Evolutionary conservation across 495 filamentous ascomycete genomes (phyloP), one percentile per base, ranked within the genome.

Genomic region (Staphylotrichum longicolle): DNA sequence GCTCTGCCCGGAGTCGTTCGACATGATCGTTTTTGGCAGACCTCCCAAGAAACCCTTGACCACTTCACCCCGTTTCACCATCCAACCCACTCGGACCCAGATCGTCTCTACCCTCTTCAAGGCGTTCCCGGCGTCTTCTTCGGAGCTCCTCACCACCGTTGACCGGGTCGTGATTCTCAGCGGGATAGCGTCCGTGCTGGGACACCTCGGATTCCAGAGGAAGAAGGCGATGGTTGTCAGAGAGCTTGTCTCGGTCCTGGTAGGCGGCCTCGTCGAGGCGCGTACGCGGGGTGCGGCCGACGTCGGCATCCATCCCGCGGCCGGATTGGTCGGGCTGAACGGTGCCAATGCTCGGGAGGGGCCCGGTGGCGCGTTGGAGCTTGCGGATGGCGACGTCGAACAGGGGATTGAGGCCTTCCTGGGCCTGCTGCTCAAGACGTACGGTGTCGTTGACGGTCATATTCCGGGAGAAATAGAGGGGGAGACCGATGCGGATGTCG

Each of bases 271-370:
- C 35, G 87, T 96, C n/a, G 90, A 96, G 72, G 95, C 95, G 14
- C 82, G 94, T 44, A 96, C 95, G 57, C 82, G 91, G 57, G 91
- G 92, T 39, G 95, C 94, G 56, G 94, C 95, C 20, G 94, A 97
- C 65, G 88, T 93, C 59, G 94, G 95, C 5, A 88, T 98, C 48
- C 94, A 98, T 73, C 95, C 95, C 49, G 92, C 91, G 33, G 91
- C 94, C 30, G 91, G 89, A 2, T 74, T 95, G 45, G 83, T 86
- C 11, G 86, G 86, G 62, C 74, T 92, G 30, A 80, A 78, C 52
- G 67, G 75, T 27, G 69, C 74, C 3, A 77, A 77, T 46, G 78
- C 76, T 9, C 74, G 74, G 32, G 65, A 74, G 58, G 80, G 80
- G 30, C 75, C 50, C 3, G 65, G 46, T 2, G 85, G 84, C 40